phyloP scores from a whole-genome alignment of 2,329 filamentous ascomycete species.

The Cercospora citrullina region DNA sequence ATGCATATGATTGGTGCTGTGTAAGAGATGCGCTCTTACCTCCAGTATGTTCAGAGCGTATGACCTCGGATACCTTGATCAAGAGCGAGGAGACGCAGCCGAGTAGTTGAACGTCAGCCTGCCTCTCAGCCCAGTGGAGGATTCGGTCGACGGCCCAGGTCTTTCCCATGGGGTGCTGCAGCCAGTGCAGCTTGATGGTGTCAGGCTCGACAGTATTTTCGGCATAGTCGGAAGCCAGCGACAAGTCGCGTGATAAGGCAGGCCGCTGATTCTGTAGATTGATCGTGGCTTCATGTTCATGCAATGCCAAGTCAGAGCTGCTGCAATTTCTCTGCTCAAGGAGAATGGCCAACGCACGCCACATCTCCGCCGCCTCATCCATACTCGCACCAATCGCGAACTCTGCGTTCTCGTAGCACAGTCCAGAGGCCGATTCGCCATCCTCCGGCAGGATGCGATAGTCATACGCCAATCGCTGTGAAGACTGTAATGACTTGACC shows the following conservation, averaged over 20 bases:
- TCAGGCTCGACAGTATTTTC: neutral
- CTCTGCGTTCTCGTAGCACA: conserved; percentile 80
- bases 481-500: conserved; percentile 69
- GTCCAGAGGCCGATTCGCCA: conserved; percentile 51
- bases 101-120: conserved; percentile 65
- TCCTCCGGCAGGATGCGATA: conserved; percentile 85
- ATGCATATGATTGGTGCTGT: neutral
- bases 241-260: conserved; percentile 15
- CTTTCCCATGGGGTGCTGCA: conserved; percentile 55
- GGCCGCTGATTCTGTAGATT: conserved; percentile 35
- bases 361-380: conserved; percentile 74
- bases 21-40: neutral
- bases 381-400: conserved; percentile 72
- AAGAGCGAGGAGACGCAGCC: conserved; percentile 65
- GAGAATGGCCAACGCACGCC: conserved; percentile 77
- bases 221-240: conserved; percentile 7
- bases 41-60: neutral
- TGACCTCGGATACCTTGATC: conserved; percentile 43
- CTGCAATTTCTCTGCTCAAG: conserved; percentile 62
- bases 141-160: conserved; percentile 58
- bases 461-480: conserved; percentile 73
- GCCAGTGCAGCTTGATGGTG: neutral
- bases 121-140: conserved; percentile 60
- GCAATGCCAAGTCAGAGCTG: neutral
- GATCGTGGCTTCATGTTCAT: conserved; percentile 48